Evolutionary conservation across 2,329 filamentous ascomycete genomes (phyloP), one percentile per base, ranked within the genome.

Genomic region (Fusarium armeniacum): DNA sequence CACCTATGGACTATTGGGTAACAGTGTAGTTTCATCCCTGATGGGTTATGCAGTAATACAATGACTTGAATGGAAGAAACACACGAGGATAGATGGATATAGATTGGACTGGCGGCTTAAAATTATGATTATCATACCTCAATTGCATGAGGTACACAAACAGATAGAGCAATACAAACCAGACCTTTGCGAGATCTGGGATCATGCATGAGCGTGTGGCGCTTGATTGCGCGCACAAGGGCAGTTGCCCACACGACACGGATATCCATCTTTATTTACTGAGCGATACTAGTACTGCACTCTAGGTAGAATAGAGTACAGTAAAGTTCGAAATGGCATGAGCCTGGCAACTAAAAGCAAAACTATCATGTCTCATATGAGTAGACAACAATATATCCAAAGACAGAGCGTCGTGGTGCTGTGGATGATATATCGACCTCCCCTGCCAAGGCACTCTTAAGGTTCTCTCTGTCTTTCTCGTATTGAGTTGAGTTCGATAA

Each of bases 221-320:
- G 68, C 53, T 57, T 66, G 65, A 51, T 66, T 58, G 35, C 43
- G 26, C 66, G 62, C 67, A 71, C 68, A 69, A 65, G 59, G 44
- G 62, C 62, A 51, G 35, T 41, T 51, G 61, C 65, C 52, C 71
- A 74, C 71, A 73, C 65, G 68, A 59, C 58, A 52, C 41, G 33
- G 53, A 43, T 49, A 49, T 51, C 65, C 28, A 45, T 51, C 35
- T 35, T 45, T 40, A 44, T 44, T 28, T 44, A 44, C 41, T 44
- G 36, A n/a, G 6, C 12, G n/a, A n/a, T 35, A 35, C 32, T 30
- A 30, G 32, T 35, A 38, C n/a, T 40, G 20, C 50, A 20, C 33
- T 55, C 15, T 18, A 30, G 28, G 28, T 18, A 49, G 33, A 46
- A 7, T 16, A 45, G 30, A 55, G 18, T 16, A 32, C 26, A 43